Base-by-base conservation (phyloP, 129 eudicot species). In the Helichrysum umbraculigerum region DNA sequence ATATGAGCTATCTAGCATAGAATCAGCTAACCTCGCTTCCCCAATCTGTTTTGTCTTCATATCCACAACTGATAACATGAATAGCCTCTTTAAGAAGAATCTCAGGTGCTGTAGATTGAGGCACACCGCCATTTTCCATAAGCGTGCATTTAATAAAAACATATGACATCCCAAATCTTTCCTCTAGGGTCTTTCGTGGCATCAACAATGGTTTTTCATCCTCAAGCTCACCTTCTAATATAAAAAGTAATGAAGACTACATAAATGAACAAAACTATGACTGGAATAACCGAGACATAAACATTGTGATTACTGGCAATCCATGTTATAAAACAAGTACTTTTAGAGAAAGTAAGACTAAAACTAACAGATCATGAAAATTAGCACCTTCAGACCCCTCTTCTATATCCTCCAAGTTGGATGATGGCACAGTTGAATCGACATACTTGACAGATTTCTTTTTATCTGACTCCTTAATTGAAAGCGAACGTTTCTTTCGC, bases 111-210 rank as follows among this genome's bases (percentile, higher is more conserved):
- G 97, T 92, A 58, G 97, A 91, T 61, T 88, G 94, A 11, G 99
- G 99, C 35, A 95, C 94, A 34, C 99, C 97, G 10, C 99, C 99
- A 75, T 95, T 95, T 83, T 95, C 99, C 99, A 95, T 95, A 22
- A 95, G 92, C 20, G 97, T 95, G 7, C 97, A 95, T 66, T 96
- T 93, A 77, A 95, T 97, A 86, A 95, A 95, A 65, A 89, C 97
- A 34, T 89, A 94, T 5, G 99, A 95, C 41, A 87, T 96, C 11
- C 99, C 97, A 74, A 95, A 95, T 83, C 99, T 83, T 89, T 95
- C 89, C 88, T 95, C 99, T 11, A 95, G 96, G 83, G 92, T 89
- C 93, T 86, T 83, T 81, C 91, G 97, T 66, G 99, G 91, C 99
- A 94, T 94, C 39, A 94, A 88, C 58, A 91, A 76, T 59, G 97